Evolutionary conservation across 2,329 filamentous ascomycete genomes (phyloP).

Genomic region (Sclerotinia glacialis): DNA sequence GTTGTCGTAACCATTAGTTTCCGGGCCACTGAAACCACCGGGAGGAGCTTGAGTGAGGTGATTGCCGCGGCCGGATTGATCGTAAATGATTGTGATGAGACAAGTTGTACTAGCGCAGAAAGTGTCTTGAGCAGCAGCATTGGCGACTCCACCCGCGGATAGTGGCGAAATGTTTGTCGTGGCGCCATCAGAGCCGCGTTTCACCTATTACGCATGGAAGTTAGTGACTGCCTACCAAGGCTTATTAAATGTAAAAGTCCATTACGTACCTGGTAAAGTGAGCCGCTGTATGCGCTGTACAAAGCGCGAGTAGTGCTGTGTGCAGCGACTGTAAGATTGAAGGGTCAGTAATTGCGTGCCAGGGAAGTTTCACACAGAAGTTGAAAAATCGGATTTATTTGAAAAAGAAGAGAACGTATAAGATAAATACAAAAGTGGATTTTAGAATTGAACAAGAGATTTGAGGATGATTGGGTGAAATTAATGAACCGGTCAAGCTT

Average conservation of each 20-base stretch:
- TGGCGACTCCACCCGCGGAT: slow-evolving; percentile 59
- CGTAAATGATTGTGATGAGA: slow-evolving; percentile 62
- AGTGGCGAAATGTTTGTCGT: slow-evolving; percentile 44
- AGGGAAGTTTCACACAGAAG: background rate
- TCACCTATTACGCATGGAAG: slow-evolving; percentile 40
- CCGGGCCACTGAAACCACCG: slow-evolving; percentile 55
- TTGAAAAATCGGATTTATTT: no score
- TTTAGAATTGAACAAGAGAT: no score
- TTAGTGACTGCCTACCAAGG: background rate
- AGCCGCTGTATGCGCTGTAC: slow-evolving; percentile 51
- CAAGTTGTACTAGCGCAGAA: slow-evolving; percentile 62
- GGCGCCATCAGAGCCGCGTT: slow-evolving; percentile 49
- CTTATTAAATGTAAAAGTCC: background rate
- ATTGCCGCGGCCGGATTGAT: slow-evolving; percentile 61
- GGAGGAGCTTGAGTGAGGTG: slow-evolving; percentile 61
- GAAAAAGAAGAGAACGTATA: background rate
- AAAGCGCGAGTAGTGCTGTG: slow-evolving; percentile 64
- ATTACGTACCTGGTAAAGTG: slow-evolving; percentile 51
- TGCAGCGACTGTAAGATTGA: slow-evolving; percentile 48
- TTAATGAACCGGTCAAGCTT: background rate
- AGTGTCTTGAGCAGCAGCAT: slow-evolving; percentile 57
- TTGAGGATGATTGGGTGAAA: background rate
- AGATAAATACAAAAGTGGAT: background rate
- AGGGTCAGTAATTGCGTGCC: background rate
- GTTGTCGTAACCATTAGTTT: slow-evolving; percentile 56